Conservation (phyloP, 2,329 filamentous ascomycete genomes). For the Aspergillus pseudoterreus region DNA sequence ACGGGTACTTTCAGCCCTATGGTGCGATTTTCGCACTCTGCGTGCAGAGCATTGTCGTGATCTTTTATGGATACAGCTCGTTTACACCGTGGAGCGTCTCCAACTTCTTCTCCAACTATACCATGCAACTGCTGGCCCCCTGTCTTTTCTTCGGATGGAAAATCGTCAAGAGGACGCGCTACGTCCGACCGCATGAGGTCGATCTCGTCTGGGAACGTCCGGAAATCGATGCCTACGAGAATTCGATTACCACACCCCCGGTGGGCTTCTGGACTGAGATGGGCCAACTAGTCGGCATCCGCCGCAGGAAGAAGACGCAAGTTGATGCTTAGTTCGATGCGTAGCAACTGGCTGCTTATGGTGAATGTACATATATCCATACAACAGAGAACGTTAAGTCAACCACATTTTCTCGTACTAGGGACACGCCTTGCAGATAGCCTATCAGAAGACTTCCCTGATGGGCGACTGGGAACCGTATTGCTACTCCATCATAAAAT, state of each 20-base stretch:
- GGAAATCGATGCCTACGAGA: conserved; percentile 9
- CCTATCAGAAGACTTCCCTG: too few relatives aligned
- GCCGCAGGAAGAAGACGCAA: background rate
- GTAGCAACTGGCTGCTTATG: background rate
- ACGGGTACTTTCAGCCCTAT: background rate
- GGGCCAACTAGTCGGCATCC: background rate
- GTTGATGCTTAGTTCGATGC: background rate
- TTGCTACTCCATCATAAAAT: too few relatives aligned
- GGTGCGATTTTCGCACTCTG: background rate
- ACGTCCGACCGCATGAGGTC: conserved; percentile 50
- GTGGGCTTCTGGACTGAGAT: conserved; percentile 5
- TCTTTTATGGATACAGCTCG: conserved; percentile 54
- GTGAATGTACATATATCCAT: too few relatives aligned
- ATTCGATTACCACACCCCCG: conserved; percentile 1
- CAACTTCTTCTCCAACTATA: conserved; percentile 50
- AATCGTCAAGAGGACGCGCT: conserved; percentile 56
- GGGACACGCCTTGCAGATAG: too few relatives aligned
- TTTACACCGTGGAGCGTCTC: conserved; percentile 45
- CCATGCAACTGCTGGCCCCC: conserved; percentile 52
- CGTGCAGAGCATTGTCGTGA: conserved; percentile 1
- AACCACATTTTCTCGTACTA: too few relatives aligned
- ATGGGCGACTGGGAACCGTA: too few relatives aligned
- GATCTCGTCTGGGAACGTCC: conserved; percentile 46
- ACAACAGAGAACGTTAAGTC: too few relatives aligned
- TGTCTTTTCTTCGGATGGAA: conserved; percentile 60